Evolutionary conservation across 768 basidiomycete species (phyloP).

Genomic region (Boletus pseudo-olivaceus): DNA sequence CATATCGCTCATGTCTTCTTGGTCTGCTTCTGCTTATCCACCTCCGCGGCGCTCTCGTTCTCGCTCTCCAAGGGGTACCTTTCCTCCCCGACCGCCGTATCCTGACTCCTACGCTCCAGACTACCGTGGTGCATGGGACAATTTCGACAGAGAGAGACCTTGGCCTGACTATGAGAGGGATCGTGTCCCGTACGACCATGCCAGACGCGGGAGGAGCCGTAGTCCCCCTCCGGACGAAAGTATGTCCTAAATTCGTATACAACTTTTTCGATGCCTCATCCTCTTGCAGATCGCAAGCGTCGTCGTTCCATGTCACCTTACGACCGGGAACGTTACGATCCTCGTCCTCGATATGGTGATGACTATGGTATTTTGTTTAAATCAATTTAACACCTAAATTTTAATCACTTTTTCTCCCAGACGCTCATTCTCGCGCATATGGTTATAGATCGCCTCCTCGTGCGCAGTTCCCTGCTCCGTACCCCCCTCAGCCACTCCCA

Average conservation of each 20-base stretch:
- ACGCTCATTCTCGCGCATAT: constrained; percentile 61
- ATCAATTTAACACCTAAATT: neutral
- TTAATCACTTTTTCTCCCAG: constrained; percentile 33
- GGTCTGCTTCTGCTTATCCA: constrained; percentile 68
- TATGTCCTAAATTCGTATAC: constrained; percentile 22
- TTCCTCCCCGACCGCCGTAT: constrained; percentile 52
- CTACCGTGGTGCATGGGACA: constrained; percentile 63
- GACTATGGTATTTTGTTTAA: constrained; percentile 62
- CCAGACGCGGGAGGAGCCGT: constrained; percentile 70
- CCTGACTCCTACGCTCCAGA: constrained; percentile 59
- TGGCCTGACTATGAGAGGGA: constrained; percentile 69
- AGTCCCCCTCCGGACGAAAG: constrained; percentile 73
- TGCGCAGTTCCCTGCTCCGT: constrained; percentile 41
- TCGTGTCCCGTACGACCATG: constrained; percentile 62
- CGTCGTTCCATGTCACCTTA: constrained; percentile 72
- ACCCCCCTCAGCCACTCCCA: constrained; percentile 40
- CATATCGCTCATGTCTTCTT: constrained; percentile 64
- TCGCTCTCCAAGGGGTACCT: constrained; percentile 61
- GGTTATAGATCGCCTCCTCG: constrained; percentile 66
- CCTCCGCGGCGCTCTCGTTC: constrained; percentile 79
- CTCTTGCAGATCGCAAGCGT: constrained; percentile 61
- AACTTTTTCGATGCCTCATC: constrained; percentile 6
- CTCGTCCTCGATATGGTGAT: constrained; percentile 76
- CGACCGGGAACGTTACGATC: constrained; percentile 80
- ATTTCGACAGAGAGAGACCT: constrained; percentile 66